Conservation (phyloP, 805 yeast genomes). For the Millerozyma miso region DNA sequence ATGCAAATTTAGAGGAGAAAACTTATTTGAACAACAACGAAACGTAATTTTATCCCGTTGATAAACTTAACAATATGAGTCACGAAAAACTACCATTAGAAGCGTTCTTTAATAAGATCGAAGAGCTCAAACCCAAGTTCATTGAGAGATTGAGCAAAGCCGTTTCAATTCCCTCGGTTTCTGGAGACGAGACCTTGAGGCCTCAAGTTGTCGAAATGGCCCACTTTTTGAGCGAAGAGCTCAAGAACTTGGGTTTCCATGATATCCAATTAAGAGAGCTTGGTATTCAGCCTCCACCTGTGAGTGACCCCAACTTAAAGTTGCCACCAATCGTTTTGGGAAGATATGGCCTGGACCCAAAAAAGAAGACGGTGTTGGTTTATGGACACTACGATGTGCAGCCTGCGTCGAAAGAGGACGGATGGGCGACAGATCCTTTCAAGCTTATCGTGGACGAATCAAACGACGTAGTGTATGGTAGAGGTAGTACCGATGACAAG, state of each 20-base stretch:
- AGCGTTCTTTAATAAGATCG: conserved; percentile 58
- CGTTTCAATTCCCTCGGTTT: conserved; percentile 93
- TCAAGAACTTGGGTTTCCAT: conserved; percentile 67
- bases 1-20: background rate
- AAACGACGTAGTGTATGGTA: conserved; percentile 71
- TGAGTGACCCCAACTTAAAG: conserved; percentile 56
- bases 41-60: background rate
- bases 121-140: conserved; percentile 70
- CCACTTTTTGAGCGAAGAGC: conserved; percentile 67
- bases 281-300: conserved; percentile 92
- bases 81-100: conserved; percentile 39
- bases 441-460: conserved; percentile 54
- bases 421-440: conserved; percentile 95
- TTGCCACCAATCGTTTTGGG: conserved; percentile 96
- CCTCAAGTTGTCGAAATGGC: conserved; percentile 90
- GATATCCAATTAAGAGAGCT: conserved; percentile 80
- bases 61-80: conserved; percentile 21
- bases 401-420: conserved; percentile 89
- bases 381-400: conserved; percentile 99
- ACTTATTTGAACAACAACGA: background rate
- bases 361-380: conserved; percentile 81
- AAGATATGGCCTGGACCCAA: conserved; percentile 75
- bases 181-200: conserved; percentile 84
- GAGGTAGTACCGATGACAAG: conserved; percentile 97
- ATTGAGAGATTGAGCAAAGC: conserved; percentile 72